Conservation (phyloP, 176 grass and related monocot species). For the bread wheat (Triticum aestivum) region IWGSC_CS_RefSeq_v2.1 NC_057795.1:380947737-380948236, state of each 20-base stretch:
- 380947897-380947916: not conserved
- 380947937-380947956: not conserved
- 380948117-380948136: too few species aligned
- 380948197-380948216: too few species aligned
- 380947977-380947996: not conserved
- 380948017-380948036: not conserved
- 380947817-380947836: not conserved
- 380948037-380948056: not conserved
- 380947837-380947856: not conserved
- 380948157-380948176: too few species aligned
- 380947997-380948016: not conserved
- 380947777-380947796: not conserved
- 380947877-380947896: constrained; percentile 4
- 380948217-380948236: too few species aligned
- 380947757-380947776: not conserved
- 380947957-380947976: not conserved
- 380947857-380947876: not conserved
- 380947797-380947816: not conserved
- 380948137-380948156: too few species aligned
- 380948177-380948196: too few species aligned
- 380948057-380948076: not conserved
- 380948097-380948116: too few species aligned
- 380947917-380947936: not conserved
- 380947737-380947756: constrained; percentile 3
- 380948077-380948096: too few species aligned